Evolutionary conservation across 1,284 basidiomycete genomes (phyloP).

Genomic region (Peniophora sp.): DNA sequence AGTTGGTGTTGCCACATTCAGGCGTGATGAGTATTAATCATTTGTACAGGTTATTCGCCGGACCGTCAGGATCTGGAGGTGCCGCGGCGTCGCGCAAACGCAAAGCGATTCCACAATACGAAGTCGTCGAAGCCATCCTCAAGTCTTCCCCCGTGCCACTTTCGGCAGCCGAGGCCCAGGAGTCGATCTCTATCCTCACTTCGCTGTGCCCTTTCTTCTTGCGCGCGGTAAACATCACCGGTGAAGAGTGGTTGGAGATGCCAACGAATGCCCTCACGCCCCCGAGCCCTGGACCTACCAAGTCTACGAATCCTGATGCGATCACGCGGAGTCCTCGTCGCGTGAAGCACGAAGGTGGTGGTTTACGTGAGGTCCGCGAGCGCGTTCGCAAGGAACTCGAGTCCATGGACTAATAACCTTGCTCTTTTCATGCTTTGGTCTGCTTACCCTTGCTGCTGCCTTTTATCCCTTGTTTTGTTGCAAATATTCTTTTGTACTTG

Average conservation of each 20-base stretch:
- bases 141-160: conserved; percentile 75
- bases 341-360: conserved; percentile 57
- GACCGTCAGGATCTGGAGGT: conserved; percentile 35
- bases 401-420: conserved; percentile 41
- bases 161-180: conserved; percentile 64
- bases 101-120: conserved; percentile 52
- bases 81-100: conserved; percentile 56
- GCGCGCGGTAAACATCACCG: conserved; percentile 47
- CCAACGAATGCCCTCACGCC: conserved; percentile 36
- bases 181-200: conserved; percentile 58
- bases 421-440: not conserved
- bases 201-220: conserved; percentile 74
- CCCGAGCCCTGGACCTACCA: conserved; percentile 16
- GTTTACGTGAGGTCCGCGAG: conserved; percentile 69
- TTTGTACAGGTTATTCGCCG: conserved; percentile 55
- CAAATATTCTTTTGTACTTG: not conserved
- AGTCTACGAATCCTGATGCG: conserved; percentile 21
- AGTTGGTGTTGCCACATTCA: conserved; percentile 18
- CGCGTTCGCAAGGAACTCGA: conserved; percentile 72
- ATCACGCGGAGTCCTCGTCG: conserved; percentile 59
- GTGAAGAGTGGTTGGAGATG: conserved; percentile 80
- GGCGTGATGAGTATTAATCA: conserved; percentile 2
- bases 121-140: conserved; percentile 57
- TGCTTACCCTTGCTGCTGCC: not conserved
- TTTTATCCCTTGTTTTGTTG: not conserved